These are phyloP conservation scores for Aspergillus sp. DNA, from an alignment of 2,329 filamentous ascomycete species.

Conservation along the genomic window DNA sequence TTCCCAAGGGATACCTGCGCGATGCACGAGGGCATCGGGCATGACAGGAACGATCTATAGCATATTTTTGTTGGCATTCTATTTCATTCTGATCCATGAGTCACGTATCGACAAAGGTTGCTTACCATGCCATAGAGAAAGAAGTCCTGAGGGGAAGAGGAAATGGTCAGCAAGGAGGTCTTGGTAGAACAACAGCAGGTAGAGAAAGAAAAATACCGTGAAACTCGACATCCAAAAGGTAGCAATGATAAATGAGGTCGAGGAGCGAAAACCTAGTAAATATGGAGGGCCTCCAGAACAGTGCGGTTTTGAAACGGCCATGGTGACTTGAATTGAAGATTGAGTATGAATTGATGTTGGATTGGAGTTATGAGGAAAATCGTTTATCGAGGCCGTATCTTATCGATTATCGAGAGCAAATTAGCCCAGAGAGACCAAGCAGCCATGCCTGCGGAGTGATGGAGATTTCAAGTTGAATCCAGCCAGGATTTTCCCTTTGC, in stretches of 20 bases:
- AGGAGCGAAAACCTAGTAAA: slow-evolving; percentile 51
- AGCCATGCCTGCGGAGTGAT: too few species aligned
- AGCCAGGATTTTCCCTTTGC: too few species aligned
- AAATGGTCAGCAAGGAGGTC: too few species aligned
- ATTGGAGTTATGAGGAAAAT: too few species aligned
- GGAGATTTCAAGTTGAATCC: too few species aligned
- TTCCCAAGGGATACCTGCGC: slow-evolving; percentile 17
- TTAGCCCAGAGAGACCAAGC: too few species aligned
- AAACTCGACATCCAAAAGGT: slow-evolving; percentile 44
- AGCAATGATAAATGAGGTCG: slow-evolving; percentile 53
- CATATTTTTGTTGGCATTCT: neutral
- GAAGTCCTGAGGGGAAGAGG: slow-evolving; percentile 14
- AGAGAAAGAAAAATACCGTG: slow-evolving; percentile 15
- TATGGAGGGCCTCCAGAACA: slow-evolving; percentile 10
- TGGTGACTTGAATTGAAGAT: too few species aligned
- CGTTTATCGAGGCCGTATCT: too few species aligned
- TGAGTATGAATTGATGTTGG: too few species aligned
- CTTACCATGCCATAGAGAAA: slow-evolving; percentile 27
- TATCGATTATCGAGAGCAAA: too few species aligned
- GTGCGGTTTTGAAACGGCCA: too few species aligned
- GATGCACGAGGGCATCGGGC: slow-evolving; percentile 20
- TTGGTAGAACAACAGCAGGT: neutral
- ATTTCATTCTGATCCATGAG: neutral
- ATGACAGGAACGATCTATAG: slow-evolving; percentile 25
- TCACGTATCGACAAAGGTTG: neutral